Conservation (phyloP, 2,329 filamentous ascomycete species). For the Penicillium brasilianum region DNA sequence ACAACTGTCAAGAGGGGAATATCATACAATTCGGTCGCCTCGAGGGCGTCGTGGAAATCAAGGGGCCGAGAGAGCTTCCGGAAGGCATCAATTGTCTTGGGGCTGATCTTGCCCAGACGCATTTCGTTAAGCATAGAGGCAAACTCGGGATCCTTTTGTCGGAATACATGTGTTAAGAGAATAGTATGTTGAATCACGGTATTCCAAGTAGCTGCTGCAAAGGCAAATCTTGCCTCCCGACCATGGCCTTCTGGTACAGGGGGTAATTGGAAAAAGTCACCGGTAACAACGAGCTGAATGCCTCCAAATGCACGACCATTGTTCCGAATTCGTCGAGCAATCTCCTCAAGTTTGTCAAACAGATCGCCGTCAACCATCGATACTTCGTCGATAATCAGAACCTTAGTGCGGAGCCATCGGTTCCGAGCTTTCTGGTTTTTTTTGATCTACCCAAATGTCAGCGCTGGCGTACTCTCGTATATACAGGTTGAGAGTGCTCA, state of each 20-base stretch:
- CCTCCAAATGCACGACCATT: constrained; percentile 93
- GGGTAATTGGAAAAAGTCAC: constrained; percentile 96
- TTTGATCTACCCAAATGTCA: constrained; percentile 63
- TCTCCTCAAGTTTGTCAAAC: constrained; percentile 92
- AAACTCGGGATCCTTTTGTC: constrained; percentile 89
- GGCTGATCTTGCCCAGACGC: constrained; percentile 81
- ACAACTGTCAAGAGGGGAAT: background rate
- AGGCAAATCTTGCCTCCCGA: constrained; percentile 82
- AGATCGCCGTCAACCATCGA: constrained; percentile 98
- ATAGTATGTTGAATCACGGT: constrained; percentile 96
- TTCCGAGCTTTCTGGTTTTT: constrained; percentile 85
- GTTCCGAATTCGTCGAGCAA: constrained; percentile 83
- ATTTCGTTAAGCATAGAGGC: constrained; percentile 97
- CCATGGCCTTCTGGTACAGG: constrained; percentile 79
- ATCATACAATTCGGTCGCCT: constrained; percentile 79
- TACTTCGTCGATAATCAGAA: constrained; percentile 90
- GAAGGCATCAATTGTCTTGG: constrained; percentile 78
- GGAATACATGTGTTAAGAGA: constrained; percentile 91
- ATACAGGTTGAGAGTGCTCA: constrained; percentile 14
- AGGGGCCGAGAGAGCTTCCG: constrained; percentile 72
- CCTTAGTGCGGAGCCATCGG: constrained; percentile 86
- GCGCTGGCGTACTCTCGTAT: background rate
- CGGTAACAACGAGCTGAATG: constrained; percentile 93
- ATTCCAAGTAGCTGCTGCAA: constrained; percentile 88
- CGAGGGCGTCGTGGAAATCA: constrained; percentile 72